Conservation (phyloP, 2,329 filamentous ascomycete species). For the Monascus ruber region DNA sequence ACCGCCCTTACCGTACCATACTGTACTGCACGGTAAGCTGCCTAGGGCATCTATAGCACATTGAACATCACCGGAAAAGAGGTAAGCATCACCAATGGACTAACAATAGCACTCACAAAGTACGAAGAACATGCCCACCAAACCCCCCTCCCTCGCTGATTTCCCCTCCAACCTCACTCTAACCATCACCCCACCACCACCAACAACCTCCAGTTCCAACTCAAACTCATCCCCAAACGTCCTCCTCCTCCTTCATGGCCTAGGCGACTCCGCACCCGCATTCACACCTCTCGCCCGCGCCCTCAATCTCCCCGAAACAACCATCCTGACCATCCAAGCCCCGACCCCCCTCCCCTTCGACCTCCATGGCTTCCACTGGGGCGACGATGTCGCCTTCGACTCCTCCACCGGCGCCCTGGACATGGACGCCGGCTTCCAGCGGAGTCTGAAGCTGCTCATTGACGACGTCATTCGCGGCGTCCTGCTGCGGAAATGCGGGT, state of each 20-base stretch:
- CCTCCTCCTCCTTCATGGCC: constrained; percentile 71
- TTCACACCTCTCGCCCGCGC: constrained; percentile 60
- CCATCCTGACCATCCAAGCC: constrained; percentile 62
- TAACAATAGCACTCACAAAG: too few species aligned
- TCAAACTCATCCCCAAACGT: constrained; percentile 56
- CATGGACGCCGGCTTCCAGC: constrained; percentile 50
- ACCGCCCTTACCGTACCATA: too few species aligned
- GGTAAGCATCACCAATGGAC: too few species aligned
- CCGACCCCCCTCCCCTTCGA: constrained; percentile 57
- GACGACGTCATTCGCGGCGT: constrained; percentile 41
- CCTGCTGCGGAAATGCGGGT: constrained; percentile 48
- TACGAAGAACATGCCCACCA: constrained; percentile 17
- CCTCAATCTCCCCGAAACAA: constrained; percentile 64
- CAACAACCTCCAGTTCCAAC: constrained; percentile 26
- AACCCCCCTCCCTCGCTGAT: constrained; percentile 31
- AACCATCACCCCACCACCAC: constrained; percentile 27
- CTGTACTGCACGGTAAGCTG: too few species aligned
- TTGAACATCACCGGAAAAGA: too few species aligned
- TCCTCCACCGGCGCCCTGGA: constrained; percentile 43
- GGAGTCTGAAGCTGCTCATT: constrained; percentile 37
- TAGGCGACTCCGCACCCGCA: constrained; percentile 61
- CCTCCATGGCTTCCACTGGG: constrained; percentile 58
- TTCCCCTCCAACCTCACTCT: constrained; percentile 34
- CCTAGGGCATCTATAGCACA: too few species aligned
- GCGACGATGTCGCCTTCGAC: constrained; percentile 52